Evolutionary conservation across 192 early-diverging fungal genomes (phyloP).

Genomic region (Spizellomyces punctatus): DNA sequence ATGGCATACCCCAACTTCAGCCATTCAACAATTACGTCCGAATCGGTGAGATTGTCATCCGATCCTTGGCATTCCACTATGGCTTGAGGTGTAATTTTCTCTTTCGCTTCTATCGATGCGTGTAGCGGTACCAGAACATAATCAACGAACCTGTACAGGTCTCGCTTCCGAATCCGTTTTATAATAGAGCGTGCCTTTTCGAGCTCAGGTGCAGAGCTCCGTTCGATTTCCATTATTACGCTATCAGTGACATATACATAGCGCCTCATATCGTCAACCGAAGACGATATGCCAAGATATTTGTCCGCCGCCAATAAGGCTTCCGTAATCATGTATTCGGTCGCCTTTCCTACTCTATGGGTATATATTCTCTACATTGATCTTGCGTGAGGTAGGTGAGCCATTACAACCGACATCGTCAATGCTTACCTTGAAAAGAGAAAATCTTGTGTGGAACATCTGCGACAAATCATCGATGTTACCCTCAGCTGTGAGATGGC

Average conservation of each 20-base stretch:
- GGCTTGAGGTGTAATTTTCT: slow-evolving; percentile 39
- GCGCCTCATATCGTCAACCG: slow-evolving; percentile 63
- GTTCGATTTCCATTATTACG: slow-evolving; percentile 65
- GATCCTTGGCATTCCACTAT: slow-evolving; percentile 63
- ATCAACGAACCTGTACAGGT: slow-evolving; percentile 76
- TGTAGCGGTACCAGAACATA: slow-evolving; percentile 24
- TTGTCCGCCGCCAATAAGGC: slow-evolving; percentile 81
- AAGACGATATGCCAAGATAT: slow-evolving; percentile 53
- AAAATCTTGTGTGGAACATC: slow-evolving; percentile 37
- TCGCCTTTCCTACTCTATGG: slow-evolving; percentile 72
- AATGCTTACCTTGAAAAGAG: slow-evolving; percentile 23
- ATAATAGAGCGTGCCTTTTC: slow-evolving; percentile 70
- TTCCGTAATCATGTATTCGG: slow-evolving; percentile 90
- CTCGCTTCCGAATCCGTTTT: slow-evolving; percentile 71
- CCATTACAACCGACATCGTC: slow-evolving; percentile 7
- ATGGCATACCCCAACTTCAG: slow-evolving; percentile 82
- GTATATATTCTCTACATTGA: slow-evolving; percentile 75
- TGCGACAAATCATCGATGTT: slow-evolving; percentile 1
- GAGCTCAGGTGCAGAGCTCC: slow-evolving; percentile 46
- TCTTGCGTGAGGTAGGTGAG: slow-evolving; percentile 8
- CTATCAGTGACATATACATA: slow-evolving; percentile 84
- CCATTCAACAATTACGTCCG: slow-evolving; percentile 77
- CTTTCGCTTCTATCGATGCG: background rate
- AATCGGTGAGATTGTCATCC: slow-evolving; percentile 61
- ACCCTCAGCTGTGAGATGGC: background rate